phyloP scores from a whole-genome alignment of 352 stramenopile species.

The Phytopythium montanum region DNA sequence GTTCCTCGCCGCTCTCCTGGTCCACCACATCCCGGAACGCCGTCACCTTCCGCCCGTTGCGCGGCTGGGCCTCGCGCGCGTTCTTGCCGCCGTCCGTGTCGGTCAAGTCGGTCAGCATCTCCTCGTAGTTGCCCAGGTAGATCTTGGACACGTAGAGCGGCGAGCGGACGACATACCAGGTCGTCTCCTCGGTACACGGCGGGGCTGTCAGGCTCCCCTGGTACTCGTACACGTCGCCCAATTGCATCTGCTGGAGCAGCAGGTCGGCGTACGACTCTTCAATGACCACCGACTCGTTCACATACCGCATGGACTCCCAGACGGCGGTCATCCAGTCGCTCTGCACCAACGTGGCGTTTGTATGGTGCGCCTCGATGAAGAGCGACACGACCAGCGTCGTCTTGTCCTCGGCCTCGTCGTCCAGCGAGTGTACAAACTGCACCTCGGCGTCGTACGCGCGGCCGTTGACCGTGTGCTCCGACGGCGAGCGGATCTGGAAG shows the following conservation, averaged over 20 bases:
- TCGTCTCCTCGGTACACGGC: constrained; percentile 26
- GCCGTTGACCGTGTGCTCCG: constrained; percentile 36
- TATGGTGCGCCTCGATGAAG: constrained; percentile 12
- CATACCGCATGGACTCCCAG: constrained; percentile 7
- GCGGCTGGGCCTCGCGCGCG: constrained; percentile 18
- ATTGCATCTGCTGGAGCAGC: constrained; percentile 24
- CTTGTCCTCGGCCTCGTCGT: constrained; percentile 17
- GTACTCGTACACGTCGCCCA: constrained; percentile 42
- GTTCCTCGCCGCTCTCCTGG: not conserved
- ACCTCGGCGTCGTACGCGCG: constrained; percentile 26
- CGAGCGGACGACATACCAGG: constrained; percentile 28
- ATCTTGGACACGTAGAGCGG: constrained; percentile 18
- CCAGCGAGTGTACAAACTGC: constrained; percentile 35
- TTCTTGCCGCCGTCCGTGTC: constrained; percentile 24
- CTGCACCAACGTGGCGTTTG: constrained; percentile 9
- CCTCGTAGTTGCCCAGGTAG: constrained; percentile 22
- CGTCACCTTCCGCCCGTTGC: constrained; percentile 18
- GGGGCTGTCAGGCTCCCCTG: constrained; percentile 29
- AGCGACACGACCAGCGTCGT: constrained; percentile 27
- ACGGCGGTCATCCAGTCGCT: constrained; percentile 35
- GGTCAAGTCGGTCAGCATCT: constrained; percentile 16
- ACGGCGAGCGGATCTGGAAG: constrained; percentile 33
- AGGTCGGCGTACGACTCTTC: constrained; percentile 45
- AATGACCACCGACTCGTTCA: constrained; percentile 6
- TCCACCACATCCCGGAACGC: constrained; percentile 19